These are phyloP conservation scores for Boechera divaricarpa DNA, from an alignment of 345 rosid genomes.

Conservation along the genomic window DNA sequence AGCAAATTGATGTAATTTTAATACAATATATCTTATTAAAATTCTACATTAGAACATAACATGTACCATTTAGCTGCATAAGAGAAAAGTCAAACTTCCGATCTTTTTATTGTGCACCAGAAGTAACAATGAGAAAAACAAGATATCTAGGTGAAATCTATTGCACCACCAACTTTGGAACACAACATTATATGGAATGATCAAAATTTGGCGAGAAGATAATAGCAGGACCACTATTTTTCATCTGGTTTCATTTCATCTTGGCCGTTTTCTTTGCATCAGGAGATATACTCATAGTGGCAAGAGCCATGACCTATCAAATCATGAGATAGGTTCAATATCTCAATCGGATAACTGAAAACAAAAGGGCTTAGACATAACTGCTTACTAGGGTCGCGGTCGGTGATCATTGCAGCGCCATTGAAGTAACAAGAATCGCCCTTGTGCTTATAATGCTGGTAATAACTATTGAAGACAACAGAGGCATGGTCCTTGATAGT, in stretches of 20 bases:
- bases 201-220: too few relatives aligned
- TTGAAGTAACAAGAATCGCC: constrained; percentile 68
- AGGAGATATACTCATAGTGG: too few relatives aligned
- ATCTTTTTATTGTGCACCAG: background rate
- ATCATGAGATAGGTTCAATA: background rate
- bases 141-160: background rate
- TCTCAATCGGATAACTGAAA: too few relatives aligned
- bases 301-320: too few relatives aligned
- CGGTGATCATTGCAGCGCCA: constrained; percentile 53
- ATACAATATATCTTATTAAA: background rate
- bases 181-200: background rate
- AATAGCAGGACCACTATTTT: too few relatives aligned
- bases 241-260: too few relatives aligned
- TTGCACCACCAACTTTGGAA: too few relatives aligned
- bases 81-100: background rate
- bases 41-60: background rate
- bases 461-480: constrained; percentile 71
- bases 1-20: too few relatives aligned
- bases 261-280: too few relatives aligned
- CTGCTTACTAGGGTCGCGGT: constrained; percentile 49
- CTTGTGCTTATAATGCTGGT: constrained; percentile 52
- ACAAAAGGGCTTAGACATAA: background rate
- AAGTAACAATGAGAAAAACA: background rate
- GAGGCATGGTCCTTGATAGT: constrained; percentile 69
- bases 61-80: background rate